Evolutionary conservation across 2,329 filamentous ascomycete genomes (phyloP).

Genomic region (Lomentospora prolificans): DNA sequence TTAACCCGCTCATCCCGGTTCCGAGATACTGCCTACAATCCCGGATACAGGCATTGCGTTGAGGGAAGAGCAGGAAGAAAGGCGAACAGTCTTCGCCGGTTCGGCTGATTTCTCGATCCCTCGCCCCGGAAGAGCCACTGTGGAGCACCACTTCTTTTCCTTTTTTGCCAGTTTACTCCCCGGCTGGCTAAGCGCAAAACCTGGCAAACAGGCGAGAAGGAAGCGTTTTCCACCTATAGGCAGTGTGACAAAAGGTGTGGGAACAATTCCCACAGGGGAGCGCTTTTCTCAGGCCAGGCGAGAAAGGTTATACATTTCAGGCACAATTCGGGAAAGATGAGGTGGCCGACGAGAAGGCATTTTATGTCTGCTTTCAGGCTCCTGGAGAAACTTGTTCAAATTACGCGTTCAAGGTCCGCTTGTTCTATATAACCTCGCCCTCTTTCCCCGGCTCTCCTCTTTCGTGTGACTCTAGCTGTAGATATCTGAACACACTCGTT

Average conservation of each 20-base stretch:
- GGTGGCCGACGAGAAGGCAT: not conserved
- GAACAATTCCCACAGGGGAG: too few species aligned
- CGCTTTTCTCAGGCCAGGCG: conserved; percentile 8
- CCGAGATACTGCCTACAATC: not conserved
- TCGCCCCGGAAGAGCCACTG: not conserved
- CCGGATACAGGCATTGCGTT: not conserved
- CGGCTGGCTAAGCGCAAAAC: not conserved
- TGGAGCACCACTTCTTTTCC: not conserved
- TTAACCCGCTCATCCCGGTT: not conserved
- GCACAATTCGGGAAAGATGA: conserved; percentile 3
- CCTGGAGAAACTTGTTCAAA: not conserved
- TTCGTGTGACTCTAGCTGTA: not conserved
- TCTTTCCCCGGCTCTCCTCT: not conserved
- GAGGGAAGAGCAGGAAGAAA: not conserved
- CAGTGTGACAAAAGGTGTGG: too few species aligned
- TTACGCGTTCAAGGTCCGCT: not conserved
- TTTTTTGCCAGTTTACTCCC: not conserved
- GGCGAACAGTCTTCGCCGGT: not conserved
- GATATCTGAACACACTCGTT: too few species aligned
- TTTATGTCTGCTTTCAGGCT: not conserved
- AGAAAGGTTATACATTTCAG: conserved; percentile 7
- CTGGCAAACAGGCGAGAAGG: conserved; percentile 5
- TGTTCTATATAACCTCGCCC: not conserved
- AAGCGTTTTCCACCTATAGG: too few species aligned
- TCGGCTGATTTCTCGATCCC: not conserved